phyloP scores from a whole-genome alignment of 495 filamentous ascomycete species.

The Bacidia rubella region DNA sequence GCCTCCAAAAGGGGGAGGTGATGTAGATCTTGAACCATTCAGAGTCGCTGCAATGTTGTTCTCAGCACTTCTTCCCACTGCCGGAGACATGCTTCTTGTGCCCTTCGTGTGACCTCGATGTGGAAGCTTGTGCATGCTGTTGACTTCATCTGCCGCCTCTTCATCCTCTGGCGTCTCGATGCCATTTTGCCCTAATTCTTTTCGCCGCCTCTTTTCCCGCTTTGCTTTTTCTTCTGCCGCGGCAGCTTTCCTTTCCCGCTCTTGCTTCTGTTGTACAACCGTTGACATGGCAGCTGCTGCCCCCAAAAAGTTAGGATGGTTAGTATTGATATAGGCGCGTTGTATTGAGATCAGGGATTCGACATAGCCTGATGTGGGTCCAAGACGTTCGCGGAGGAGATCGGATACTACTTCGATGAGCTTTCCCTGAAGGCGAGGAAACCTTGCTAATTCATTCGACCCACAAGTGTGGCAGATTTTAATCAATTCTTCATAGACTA shows the following conservation, averaged over 20 bases:
- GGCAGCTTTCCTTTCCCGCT: slow-evolving; percentile 71
- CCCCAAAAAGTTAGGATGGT: slow-evolving; percentile 96
- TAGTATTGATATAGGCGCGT: slow-evolving; percentile 97
- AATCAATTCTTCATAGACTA: slow-evolving; percentile 97
- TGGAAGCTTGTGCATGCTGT: slow-evolving; percentile 37
- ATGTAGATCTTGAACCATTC: slow-evolving; percentile 51
- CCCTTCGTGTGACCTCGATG: slow-evolving; percentile 51
- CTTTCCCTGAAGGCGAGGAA: slow-evolving; percentile 88
- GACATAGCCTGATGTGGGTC: slow-evolving; percentile 79
- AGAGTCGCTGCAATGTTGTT: slow-evolving; percentile 45
- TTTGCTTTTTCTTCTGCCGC: slow-evolving; percentile 72
- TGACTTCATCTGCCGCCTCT: slow-evolving; percentile 35
- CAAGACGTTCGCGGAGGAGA: slow-evolving; percentile 80
- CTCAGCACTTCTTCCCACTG: slow-evolving; percentile 46
- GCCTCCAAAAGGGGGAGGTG: slow-evolving; percentile 46
- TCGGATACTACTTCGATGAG: slow-evolving; percentile 98
- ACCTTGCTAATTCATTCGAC: slow-evolving; percentile 79
- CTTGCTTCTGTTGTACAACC: slow-evolving; percentile 85
- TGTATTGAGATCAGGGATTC: slow-evolving; percentile 96
- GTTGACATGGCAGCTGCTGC: slow-evolving; percentile 97
- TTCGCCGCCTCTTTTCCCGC: slow-evolving; percentile 65
- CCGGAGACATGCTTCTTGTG: slow-evolving; percentile 66
- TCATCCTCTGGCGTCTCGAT: slow-evolving; percentile 53
- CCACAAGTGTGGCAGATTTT: slow-evolving; percentile 99
- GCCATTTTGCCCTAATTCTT: slow-evolving; percentile 66